A percentile compares a stretch with the other conserved stretches of the same genome.
Conservation (phyloP, 1,139 yeast genomes). For the Kodamaea fungicola region DNA sequence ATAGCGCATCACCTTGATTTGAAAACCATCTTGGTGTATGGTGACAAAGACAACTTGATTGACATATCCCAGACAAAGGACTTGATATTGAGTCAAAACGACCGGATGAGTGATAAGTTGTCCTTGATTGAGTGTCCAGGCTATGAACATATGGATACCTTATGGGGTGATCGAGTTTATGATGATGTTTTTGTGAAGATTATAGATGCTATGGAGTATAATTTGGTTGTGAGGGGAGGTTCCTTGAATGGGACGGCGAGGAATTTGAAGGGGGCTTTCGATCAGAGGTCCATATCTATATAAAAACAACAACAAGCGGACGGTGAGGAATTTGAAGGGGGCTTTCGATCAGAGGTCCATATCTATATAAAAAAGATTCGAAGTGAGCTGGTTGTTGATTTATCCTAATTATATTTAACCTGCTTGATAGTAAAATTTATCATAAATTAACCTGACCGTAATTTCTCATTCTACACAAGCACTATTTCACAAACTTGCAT, state of each 20-base stretch:
- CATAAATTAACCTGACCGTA: too few species aligned
- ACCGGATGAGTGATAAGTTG: slow-evolving; percentile 21
- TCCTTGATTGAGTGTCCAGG: slow-evolving; percentile 20
- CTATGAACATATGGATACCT: slow-evolving; percentile 37
- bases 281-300: background rate
- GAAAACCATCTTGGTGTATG: slow-evolving; percentile 40
- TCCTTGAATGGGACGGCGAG: slow-evolving; percentile 4
- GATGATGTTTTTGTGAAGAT: slow-evolving; percentile 24
- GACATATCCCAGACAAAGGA: slow-evolving; percentile 33
- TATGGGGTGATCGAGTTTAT: slow-evolving; percentile 31
- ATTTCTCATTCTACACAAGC: too few species aligned
- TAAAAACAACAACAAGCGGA: background rate
- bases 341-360: slow-evolving; percentile 1
- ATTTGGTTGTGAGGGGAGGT: slow-evolving; percentile 3
- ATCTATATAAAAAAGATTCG: background rate
- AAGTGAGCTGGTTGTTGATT: too few species aligned
- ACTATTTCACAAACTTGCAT: too few species aligned
- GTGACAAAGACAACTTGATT: slow-evolving; percentile 42
- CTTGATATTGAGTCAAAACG: slow-evolving; percentile 24
- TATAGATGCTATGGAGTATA: slow-evolving; percentile 8
- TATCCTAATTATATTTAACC: too few species aligned
- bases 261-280: slow-evolving; percentile 3
- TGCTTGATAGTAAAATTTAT: too few species aligned
- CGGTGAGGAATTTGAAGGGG: slow-evolving; percentile 4
- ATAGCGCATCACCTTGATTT: slow-evolving; percentile 34